Percentiles rank a stretch among this genome's conserved stretches.
These are phyloP conservation scores for Nakaseomyces glabratus DNA, from an alignment of 1,139 yeast genomes.

Conservation along the genomic window DNA sequence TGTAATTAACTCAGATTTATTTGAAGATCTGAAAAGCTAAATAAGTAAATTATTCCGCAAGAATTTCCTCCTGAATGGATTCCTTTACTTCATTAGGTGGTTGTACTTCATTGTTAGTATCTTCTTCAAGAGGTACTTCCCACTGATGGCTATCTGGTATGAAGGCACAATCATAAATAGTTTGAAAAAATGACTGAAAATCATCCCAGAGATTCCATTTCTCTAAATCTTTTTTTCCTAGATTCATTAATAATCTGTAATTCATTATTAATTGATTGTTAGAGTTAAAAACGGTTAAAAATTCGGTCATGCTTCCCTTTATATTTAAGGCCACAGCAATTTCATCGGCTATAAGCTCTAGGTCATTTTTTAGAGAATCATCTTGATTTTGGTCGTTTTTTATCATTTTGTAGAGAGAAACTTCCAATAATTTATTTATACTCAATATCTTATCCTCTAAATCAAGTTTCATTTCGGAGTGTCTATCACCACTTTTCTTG, in stretches of 20 bases:
- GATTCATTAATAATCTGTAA: conserved; percentile 23
- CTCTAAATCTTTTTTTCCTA: conserved; percentile 16
- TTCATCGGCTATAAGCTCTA: conserved; percentile 26
- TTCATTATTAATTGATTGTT: conserved; percentile 24
- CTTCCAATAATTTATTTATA: conserved; percentile 20
- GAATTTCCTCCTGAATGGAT: conserved; percentile 8
- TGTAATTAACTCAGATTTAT: too few species aligned
- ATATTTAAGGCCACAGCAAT: conserved; percentile 20
- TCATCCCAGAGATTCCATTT: conserved; percentile 19
- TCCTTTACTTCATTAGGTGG: conserved; percentile 10
- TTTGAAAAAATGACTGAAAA: conserved; percentile 17
- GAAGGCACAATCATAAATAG: conserved; percentile 18
- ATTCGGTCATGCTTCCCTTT: conserved; percentile 24
- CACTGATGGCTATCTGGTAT: conserved; percentile 17
- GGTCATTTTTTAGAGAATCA: conserved; percentile 15
- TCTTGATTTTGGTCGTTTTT: conserved; percentile 8
- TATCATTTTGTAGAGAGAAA: conserved; percentile 11
- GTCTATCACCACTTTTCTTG: conserved; percentile 24
- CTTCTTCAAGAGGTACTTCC: conserved; percentile 10
- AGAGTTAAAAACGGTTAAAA: conserved; percentile 22
- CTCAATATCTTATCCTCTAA: conserved; percentile 22
- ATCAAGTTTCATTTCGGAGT: conserved; percentile 23
- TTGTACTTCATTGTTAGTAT: conserved; percentile 14
- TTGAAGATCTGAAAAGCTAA: too few species aligned
- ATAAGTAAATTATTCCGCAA: too few species aligned